Base-by-base conservation (phyloP, 805 yeast genomes). In the Scheffersomyces lignosus region DNA sequence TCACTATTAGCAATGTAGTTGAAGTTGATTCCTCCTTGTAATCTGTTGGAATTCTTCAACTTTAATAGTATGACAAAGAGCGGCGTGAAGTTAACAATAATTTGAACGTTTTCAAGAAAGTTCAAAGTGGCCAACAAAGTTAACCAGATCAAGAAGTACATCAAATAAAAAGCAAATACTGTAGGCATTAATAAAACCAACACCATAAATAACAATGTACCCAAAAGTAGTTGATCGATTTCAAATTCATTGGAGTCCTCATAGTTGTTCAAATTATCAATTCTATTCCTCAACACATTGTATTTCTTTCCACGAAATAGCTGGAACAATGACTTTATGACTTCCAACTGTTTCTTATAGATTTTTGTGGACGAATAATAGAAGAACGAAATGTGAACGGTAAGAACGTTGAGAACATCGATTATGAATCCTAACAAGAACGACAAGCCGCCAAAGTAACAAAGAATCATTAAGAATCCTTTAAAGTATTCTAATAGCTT, bases 251-350 rank as follows among this genome's bases (percentile, higher is more conserved):
- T 20, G 20, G 52, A 51, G 8, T 54, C 52, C 3, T 34, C 41
- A 30, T 60, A 53, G 36, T 51, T 56, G 55, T 83, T 78, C 44
- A 89, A 80, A 17, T 81, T 79, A 58, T 93, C 99, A 22, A 89
- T 80, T 67, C 99, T 80, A 37, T 86, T 73, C 47, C 98, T 75
- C 51, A 93, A 64, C 3, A 83, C 80, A 53, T 93, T 93, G 48
- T 80, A 83, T 59, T 90, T 89, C 59, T 84, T 85, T 1, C 99
- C 99, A 38, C 91, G 74, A 50, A 93, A 91, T 29, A 95, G 66
- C 45, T 88, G 82, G 61, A 87, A 86, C 37, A 93, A 68, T 9
- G 96, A 87, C 34, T 69, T 66, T 41, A 93, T 59, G 5, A 82
- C 74, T 26, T 73, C 73, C 15, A 85, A 58, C 51, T 87, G 96